These are phyloP conservation scores for Pythium grandisporangium DNA, from an alignment of 352 stramenopile species.

Conservation along the genomic window DNA sequence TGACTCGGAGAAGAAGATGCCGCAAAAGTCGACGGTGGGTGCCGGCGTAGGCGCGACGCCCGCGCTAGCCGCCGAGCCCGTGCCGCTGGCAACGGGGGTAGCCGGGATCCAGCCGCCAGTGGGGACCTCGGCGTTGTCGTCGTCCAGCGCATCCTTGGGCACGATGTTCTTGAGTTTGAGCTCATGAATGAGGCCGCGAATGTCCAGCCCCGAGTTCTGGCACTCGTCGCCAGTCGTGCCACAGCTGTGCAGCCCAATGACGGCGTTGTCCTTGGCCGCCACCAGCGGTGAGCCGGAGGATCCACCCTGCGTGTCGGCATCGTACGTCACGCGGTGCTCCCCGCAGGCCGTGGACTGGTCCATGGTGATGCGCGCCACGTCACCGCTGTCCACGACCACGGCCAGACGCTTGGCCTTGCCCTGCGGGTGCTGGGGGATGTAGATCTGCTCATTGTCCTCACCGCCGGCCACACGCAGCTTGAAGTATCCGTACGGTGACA, in stretches of 20 bases:
- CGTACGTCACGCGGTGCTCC: slow-evolving; percentile 25
- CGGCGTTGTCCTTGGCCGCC: slow-evolving; percentile 23
- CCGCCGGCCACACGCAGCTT: slow-evolving; percentile 17
- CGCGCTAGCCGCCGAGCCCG: neutral
- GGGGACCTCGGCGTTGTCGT: slow-evolving; percentile 9
- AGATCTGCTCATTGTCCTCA: slow-evolving; percentile 24
- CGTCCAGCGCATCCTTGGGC: slow-evolving; percentile 14
- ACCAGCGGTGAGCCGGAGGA: slow-evolving; percentile 38
- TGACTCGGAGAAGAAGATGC: slow-evolving; percentile 16
- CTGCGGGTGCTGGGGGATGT: slow-evolving; percentile 33
- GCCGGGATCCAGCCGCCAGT: slow-evolving; percentile 16
- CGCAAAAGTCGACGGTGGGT: slow-evolving; percentile 16
- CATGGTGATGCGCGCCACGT: slow-evolving; percentile 10
- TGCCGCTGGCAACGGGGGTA: slow-evolving; percentile 4
- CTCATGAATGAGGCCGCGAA: slow-evolving; percentile 22
- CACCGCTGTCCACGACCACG: slow-evolving; percentile 14
- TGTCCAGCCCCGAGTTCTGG: slow-evolving; percentile 22
- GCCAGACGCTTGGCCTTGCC: slow-evolving; percentile 27
- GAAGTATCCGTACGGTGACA: slow-evolving; percentile 22
- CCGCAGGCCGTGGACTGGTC: slow-evolving; percentile 19
- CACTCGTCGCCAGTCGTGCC: slow-evolving; percentile 11
- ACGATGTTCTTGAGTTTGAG: slow-evolving; percentile 15
- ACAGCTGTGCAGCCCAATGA: slow-evolving; percentile 42
- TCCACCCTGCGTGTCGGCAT: slow-evolving; percentile 24
- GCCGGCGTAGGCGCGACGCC: slow-evolving; percentile 9